phyloP scores from a whole-genome alignment of 176 grass and related monocot genomes.

The Ensete glaucum region DNA sequence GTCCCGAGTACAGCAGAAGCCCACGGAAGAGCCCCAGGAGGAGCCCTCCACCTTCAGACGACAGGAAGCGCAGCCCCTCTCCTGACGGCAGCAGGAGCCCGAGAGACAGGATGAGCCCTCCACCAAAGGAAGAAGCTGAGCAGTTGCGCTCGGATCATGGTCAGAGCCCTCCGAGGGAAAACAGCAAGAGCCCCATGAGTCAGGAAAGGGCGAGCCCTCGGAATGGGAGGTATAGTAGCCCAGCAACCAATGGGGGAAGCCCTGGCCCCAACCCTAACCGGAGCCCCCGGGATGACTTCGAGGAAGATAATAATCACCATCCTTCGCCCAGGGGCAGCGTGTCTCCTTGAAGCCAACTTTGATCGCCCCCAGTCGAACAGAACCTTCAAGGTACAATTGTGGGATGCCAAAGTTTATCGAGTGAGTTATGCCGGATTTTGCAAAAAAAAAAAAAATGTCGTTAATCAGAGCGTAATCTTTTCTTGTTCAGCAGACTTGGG shows the following conservation, averaged over 20 bases:
- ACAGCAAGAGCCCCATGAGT: slow-evolving; percentile 48
- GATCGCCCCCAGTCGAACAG: background rate
- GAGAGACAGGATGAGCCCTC: slow-evolving; percentile 25
- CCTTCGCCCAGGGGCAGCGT: slow-evolving; percentile 36
- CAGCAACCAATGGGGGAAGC: too few species aligned
- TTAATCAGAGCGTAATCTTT: too few species aligned
- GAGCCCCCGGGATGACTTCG: background rate
- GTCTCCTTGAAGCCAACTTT: slow-evolving; percentile 22
- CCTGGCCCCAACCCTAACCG: too few species aligned
- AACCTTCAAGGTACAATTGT: background rate
- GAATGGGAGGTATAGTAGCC: slow-evolving; percentile 32
- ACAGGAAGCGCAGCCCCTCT: slow-evolving; percentile 38
- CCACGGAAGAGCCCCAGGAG: slow-evolving; percentile 26
- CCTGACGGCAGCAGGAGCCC: slow-evolving; percentile 52
- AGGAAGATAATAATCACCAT: slow-evolving; percentile 26
- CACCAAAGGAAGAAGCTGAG: slow-evolving; percentile 43
- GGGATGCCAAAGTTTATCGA: too few species aligned
- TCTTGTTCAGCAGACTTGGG: too few species aligned
- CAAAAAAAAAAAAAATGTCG: too few species aligned
- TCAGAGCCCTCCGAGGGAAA: slow-evolving; percentile 40
- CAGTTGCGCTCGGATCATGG: slow-evolving; percentile 27
- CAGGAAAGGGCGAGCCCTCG: slow-evolving; percentile 18
- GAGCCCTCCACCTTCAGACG: slow-evolving; percentile 29
- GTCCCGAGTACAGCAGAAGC: slow-evolving; percentile 69
- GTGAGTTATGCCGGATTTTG: too few species aligned